Percentiles rank a stretch among this genome's conserved stretches.
Evolutionary conservation across 2,329 filamentous ascomycete species (phyloP).

Genomic region (Magnaporthiopsis incrustans): DNA sequence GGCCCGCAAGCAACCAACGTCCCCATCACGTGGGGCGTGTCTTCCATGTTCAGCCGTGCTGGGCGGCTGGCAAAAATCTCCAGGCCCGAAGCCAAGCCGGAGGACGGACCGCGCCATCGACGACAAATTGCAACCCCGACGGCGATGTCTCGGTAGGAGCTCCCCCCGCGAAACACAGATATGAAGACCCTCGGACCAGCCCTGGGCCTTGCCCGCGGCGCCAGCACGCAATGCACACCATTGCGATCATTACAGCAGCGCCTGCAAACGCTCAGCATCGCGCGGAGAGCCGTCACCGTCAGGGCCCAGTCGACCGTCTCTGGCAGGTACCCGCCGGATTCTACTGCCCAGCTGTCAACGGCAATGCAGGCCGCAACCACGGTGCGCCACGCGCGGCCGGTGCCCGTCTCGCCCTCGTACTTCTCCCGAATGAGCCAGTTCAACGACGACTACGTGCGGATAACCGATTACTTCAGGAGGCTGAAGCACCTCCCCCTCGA

Average conservation of each 20-base stretch:
- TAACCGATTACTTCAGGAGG: constrained; percentile 64
- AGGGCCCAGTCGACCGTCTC: background rate
- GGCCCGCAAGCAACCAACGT: background rate
- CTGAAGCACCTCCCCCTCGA: constrained; percentile 67
- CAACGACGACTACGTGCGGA: constrained; percentile 71
- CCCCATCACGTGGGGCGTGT: too few relatives aligned
- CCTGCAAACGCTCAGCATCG: constrained; percentile 1
- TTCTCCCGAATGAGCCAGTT: constrained; percentile 82
- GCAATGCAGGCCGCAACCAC: background rate
- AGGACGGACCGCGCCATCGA: background rate
- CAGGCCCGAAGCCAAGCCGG: background rate
- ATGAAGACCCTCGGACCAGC: constrained; percentile 5
- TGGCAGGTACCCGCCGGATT: background rate
- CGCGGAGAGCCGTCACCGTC: constrained; percentile 1
- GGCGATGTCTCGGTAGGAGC: constrained; percentile 2
- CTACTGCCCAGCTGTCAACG: background rate
- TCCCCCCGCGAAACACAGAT: background rate
- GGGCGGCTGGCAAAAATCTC: constrained; percentile 3
- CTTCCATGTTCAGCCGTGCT: background rate
- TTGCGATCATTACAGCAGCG: constrained; percentile 1
- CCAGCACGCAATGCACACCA: background rate
- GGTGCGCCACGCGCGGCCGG: constrained; percentile 54
- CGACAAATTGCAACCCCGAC: background rate
- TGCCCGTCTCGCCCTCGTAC: constrained; percentile 87
- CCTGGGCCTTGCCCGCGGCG: constrained; percentile 23